Evolutionary conservation across 1,284 basidiomycete genomes (phyloP), one percentile per base, ranked within the genome.

Genomic region (Polyporus tsugae): DNA sequence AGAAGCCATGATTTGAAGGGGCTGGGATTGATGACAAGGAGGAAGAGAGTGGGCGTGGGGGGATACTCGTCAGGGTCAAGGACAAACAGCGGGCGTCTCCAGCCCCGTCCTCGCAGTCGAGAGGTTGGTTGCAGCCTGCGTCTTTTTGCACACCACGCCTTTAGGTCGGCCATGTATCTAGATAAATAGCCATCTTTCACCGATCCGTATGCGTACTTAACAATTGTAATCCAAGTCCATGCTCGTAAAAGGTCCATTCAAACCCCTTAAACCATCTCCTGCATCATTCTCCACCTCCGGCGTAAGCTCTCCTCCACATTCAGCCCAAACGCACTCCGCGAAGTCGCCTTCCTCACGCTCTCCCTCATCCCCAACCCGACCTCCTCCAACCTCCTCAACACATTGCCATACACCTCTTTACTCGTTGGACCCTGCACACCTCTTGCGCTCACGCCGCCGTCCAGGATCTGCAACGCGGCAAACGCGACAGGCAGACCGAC

Each of bases 341-440:
- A 66, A 64, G 62, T 39, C 52, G 17, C 62, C 36, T 44, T 67
- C 53, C 72, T 74, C 58, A 82, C 76, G 5, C 70, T 81, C 81
- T 95, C 94, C 75, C 82, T 84, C 84, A 96, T 91, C 17, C 85
- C 85, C 52, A 96, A 76, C 2, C 93, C 94, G 22, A 81, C 84
- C 57, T 83, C 82, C 72, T 89, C 85, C 76, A 96, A 78, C 17
- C 86, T 85, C 15, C 80, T 77, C 79, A 96, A 79, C 19, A 95
- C 88, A 0, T 86, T 84, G 41, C 75, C 78, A 80, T 90, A 95
- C 22, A 96, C 81, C 29, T 83, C 85, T 67, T 77, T 75, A 66
- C 84, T 82, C 73, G 88, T 87, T 33, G 94, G 94, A 1, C 91
- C 91, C 35, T 79, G 82, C 6, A 95, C 95, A 11, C 93, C 94